Conservation (phyloP, 352 stramenopile species). For the Elongisporangium undulatum region DNA sequence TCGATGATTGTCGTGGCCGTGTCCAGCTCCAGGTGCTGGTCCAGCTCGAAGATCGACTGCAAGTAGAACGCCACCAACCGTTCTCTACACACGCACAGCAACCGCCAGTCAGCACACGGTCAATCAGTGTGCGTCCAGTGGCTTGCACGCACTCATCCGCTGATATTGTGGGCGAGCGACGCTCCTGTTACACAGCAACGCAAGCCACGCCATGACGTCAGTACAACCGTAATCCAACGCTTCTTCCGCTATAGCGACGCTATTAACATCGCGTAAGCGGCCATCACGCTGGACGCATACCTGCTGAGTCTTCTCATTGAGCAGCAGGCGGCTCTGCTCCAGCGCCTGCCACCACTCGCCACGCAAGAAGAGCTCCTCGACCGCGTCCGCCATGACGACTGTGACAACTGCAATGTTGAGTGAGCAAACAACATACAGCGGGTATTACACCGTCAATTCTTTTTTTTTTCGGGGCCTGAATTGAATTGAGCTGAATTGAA, state of each 20-base stretch:
- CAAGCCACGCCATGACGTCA: background rate
- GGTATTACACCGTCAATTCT: background rate
- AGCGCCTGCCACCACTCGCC: constrained; percentile 57
- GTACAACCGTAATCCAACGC: background rate
- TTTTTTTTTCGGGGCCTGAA: background rate
- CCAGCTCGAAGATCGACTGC: constrained; percentile 60
- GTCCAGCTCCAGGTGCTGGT: constrained; percentile 48
- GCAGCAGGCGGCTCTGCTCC: constrained; percentile 34
- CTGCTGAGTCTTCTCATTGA: constrained; percentile 25
- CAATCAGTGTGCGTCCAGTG: background rate
- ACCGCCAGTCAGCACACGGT: constrained; percentile 1
- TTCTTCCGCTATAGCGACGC: constrained; percentile 2
- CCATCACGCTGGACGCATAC: constrained; percentile 6
- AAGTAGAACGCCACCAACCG: constrained; percentile 62
- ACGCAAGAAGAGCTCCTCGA: constrained; percentile 55
- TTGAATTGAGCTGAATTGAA: background rate
- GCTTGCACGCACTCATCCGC: constrained; percentile 16
- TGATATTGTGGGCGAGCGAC: constrained; percentile 7
- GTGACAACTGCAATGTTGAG: background rate
- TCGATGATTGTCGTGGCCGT: constrained; percentile 30
- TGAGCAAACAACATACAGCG: background rate
- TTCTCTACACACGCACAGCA: constrained; percentile 23
- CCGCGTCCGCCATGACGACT: constrained; percentile 12
- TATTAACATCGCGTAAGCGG: background rate
- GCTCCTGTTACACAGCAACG: background rate